phyloP scores from a whole-genome alignment of 176 grass and related monocot genomes.

The Pontederia paniculata region DNA sequence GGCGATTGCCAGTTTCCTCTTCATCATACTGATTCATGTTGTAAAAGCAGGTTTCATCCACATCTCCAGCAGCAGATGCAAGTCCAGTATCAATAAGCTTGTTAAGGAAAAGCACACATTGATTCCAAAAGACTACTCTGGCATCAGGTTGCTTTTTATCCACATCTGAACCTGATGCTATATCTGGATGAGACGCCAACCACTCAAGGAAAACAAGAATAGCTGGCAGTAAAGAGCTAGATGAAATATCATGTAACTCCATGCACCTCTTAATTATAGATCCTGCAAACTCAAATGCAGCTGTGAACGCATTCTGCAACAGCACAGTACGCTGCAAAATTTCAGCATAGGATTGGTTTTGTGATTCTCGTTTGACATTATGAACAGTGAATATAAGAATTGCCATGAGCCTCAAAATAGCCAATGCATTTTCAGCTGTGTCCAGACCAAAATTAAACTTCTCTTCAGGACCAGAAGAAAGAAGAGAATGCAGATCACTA shows the following conservation, averaged over 20 bases:
- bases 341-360: constrained; percentile 68
- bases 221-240: constrained; percentile 61
- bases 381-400: constrained; percentile 95
- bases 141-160: constrained; percentile 68
- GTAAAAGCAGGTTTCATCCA: constrained; percentile 69
- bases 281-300: constrained; percentile 71
- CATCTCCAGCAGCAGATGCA: constrained; percentile 42
- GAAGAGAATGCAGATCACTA: constrained; percentile 57
- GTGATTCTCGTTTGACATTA: constrained; percentile 57
- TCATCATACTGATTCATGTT: constrained; percentile 69
- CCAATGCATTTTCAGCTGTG: constrained; percentile 58
- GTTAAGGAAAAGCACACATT: constrained; percentile 71
- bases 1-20: constrained; percentile 63
- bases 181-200: constrained; percentile 68
- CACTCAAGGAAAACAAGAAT: constrained; percentile 84
- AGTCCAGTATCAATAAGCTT: constrained; percentile 54
- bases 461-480: constrained; percentile 68
- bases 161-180: constrained; percentile 36
- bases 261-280: constrained; percentile 58
- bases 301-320: constrained; percentile 67
- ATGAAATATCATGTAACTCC: constrained; percentile 51
- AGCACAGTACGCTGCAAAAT: constrained; percentile 66
- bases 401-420: constrained; percentile 41
- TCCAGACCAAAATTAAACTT: constrained; percentile 60
- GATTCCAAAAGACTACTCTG: constrained; percentile 79